Evolutionary conservation across 768 basidiomycete genomes (phyloP).

Genomic region (Candolleomyces eurysporus): DNA sequence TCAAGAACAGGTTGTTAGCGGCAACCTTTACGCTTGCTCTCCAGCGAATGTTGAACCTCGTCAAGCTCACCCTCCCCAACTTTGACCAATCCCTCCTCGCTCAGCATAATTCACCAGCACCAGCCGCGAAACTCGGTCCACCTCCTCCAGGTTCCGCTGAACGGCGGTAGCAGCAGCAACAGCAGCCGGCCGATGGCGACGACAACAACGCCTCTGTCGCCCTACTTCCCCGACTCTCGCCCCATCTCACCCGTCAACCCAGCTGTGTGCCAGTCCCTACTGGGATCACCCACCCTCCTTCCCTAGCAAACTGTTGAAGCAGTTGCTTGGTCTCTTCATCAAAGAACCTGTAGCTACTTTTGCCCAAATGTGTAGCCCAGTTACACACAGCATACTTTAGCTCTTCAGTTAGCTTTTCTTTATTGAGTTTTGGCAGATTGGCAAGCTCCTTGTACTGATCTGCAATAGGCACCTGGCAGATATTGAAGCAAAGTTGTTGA

Average conservation of each 20-base stretch:
- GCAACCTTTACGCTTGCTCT: constrained; percentile 44
- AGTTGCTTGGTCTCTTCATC: too few species aligned
- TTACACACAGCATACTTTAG: too few species aligned
- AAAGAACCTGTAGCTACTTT: too few species aligned
- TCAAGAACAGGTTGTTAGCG: constrained; percentile 29
- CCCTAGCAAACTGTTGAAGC: too few species aligned
- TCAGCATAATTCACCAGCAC: constrained; percentile 24
- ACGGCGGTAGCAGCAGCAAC: not conserved
- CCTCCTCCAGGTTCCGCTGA: not conserved
- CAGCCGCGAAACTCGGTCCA: not conserved
- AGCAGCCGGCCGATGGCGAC: too few species aligned
- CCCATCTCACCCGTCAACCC: constrained; percentile 6
- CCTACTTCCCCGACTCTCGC: constrained; percentile 12
- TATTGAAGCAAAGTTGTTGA: too few species aligned
- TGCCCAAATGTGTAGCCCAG: too few species aligned
- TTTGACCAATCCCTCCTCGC: constrained; percentile 42
- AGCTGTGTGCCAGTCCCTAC: constrained; percentile 14
- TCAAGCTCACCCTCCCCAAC: constrained; percentile 37
- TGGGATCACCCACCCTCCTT: constrained; percentile 34
- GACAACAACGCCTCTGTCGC: constrained; percentile 5
- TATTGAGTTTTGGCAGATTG: too few species aligned
- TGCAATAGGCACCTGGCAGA: too few species aligned
- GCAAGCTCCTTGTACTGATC: too few species aligned
- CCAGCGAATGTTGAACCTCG: constrained; percentile 44
- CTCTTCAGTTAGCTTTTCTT: too few species aligned